Conservation (phyloP, 2,329 filamentous ascomycete species). For the Xylaria multiplex region DNA sequence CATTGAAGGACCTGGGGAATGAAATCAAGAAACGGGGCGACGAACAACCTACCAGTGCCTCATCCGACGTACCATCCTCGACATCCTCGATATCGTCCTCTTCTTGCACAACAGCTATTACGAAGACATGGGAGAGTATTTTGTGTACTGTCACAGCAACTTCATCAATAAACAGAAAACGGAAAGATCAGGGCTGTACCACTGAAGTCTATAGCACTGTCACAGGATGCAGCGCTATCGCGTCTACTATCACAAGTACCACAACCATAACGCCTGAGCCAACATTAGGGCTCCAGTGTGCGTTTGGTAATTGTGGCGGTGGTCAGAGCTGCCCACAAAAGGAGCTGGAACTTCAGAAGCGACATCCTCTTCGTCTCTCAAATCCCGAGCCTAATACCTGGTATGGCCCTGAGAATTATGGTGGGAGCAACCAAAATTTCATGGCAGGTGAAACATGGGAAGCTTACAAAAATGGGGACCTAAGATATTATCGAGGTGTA, state of each 20-base stretch:
- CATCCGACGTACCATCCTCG: background rate
- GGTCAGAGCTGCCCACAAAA: background rate
- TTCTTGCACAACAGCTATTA: slow-evolving; percentile 4
- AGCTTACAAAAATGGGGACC: background rate
- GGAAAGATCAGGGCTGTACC: background rate
- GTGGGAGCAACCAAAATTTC: background rate
- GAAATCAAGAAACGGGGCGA: slow-evolving; percentile 8
- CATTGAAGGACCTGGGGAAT: slow-evolving; percentile 18
- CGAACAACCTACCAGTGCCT: slow-evolving; percentile 2
- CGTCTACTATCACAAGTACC: slow-evolving; percentile 6
- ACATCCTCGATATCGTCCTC: background rate
- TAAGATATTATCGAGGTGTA: background rate
- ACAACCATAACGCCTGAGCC: background rate
- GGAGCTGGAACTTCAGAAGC: background rate
- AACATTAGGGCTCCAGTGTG: background rate
- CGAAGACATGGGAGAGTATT: slow-evolving; percentile 14
- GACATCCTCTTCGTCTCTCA: background rate
- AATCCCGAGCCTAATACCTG: background rate
- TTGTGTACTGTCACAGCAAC: slow-evolving; percentile 15
- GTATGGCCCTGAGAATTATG: slow-evolving; percentile 10
- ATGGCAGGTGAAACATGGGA: slow-evolving; percentile 9
- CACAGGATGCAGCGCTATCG: slow-evolving; percentile 2
- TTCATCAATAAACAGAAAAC: slow-evolving; percentile 2
- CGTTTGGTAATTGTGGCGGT: background rate
- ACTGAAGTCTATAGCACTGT: slow-evolving; percentile 12